Evolutionary conservation across 1,284 basidiomycete genomes (phyloP), one percentile per base, ranked within the genome.

Genomic region (Anthracocystis panici-leucophaei): DNA sequence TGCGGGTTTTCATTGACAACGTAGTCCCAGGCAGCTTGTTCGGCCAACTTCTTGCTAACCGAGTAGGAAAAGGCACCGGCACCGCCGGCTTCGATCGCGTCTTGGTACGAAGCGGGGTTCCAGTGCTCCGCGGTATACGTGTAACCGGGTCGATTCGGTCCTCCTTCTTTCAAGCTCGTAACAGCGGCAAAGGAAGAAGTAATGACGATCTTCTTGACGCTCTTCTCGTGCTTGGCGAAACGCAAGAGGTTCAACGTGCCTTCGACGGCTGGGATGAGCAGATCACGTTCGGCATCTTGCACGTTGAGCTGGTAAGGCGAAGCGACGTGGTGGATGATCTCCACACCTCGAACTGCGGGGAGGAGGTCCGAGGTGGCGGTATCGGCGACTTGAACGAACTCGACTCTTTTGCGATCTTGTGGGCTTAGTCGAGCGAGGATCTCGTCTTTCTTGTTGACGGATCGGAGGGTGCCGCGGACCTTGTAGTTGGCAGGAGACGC

Each of bases 221-320:
- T 69, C 31, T 64, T 65, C 23, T 69, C 71, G 51, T 79, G 70
- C 45, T 79, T 76, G 11, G 83, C 83, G 27, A 76, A 79, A 6
- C 73, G 65, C 10, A 85, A 65, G 5, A 86, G 63, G 25, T 80
- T 77, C 25, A 85, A 68, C 0, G 84, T 86, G 2, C 85, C 85
- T 44, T 85, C 78, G 35, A 86, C 70, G 11, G 85, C 85, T 0
- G 85, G 85, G 20, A 74, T 68, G 46, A 86, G 78, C 46, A 86
- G 75, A 55, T 86, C 83, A 31, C 71, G 69, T 61, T 82, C 79
- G 16, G 83, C 78, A 58, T 86, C 85, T 33, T 75, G 55, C 16
- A 83, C 78, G 25, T 78, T 66, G 50, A 80, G 61, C 53, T 82
- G 77, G 67, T 80, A 84, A 2, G 83, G 79, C 29, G 68, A 85